Conservation (phyloP, 2,329 filamentous ascomycete species). For the Thelonectria discophora region DNA sequence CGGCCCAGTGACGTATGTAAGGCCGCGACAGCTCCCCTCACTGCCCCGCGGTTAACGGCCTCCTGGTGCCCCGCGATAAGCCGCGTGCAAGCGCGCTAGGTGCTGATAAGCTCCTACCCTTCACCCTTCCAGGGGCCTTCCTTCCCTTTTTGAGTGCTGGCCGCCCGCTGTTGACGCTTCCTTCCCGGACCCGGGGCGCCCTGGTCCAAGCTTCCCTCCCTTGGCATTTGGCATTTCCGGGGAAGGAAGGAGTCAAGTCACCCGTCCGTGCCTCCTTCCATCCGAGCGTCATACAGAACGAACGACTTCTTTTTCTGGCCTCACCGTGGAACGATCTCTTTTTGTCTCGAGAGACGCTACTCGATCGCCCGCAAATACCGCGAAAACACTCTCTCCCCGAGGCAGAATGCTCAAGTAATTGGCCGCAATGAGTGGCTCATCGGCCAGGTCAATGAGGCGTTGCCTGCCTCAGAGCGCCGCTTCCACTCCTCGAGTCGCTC, state of each 20-base stretch:
- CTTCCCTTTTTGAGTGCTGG: not conserved
- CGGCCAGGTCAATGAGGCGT: constrained; percentile 36
- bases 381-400: not conserved
- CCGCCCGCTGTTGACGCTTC: not conserved
- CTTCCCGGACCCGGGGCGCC: constrained; percentile 7
- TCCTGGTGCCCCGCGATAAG: constrained; percentile 26
- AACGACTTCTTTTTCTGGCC: not conserved
- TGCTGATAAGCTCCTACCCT: constrained; percentile 7
- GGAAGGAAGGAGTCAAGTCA: constrained; percentile 16
- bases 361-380: not conserved
- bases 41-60: constrained; percentile 9
- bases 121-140: constrained; percentile 3
- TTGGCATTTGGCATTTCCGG: not conserved
- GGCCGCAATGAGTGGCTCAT: constrained; percentile 37
- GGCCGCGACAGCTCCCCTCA: constrained; percentile 25
- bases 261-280: constrained; percentile 11
- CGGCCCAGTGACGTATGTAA: constrained; percentile 31
- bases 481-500: constrained; percentile 3
- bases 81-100: constrained; percentile 28
- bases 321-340: not conserved
- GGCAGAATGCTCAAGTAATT: constrained; percentile 22
- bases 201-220: constrained; percentile 22
- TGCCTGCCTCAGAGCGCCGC: constrained; percentile 30
- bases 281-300: constrained; percentile 1
- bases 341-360: not conserved